phyloP scores from a whole-genome alignment of 306 rosid genomes.

The Quercus wislizeni region DNA sequence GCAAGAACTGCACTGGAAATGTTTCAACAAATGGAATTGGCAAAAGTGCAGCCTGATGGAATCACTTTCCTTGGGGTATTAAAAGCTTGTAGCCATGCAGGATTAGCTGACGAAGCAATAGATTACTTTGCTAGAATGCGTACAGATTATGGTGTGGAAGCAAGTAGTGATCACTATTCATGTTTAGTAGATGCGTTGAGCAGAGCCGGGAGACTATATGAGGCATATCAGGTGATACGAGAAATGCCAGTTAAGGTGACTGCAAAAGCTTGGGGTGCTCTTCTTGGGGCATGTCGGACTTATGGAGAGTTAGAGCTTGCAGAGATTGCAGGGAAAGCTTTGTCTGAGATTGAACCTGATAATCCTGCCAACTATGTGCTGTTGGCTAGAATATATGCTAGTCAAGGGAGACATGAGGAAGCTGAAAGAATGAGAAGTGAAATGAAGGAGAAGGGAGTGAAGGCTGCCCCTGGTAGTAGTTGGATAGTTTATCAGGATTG shows the following conservation, averaged over 20 bases:
- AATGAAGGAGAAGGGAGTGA: constrained; percentile 59
- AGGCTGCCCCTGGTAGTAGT: constrained; percentile 58
- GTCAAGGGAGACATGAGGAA: constrained; percentile 68
- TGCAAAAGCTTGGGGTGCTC: constrained; percentile 78
- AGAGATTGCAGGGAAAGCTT: constrained; percentile 65
- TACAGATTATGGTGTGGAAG: constrained; percentile 43
- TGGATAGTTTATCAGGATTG: constrained; percentile 66
- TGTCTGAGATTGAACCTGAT: constrained; percentile 67
- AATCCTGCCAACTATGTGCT: constrained; percentile 76
- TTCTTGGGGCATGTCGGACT: constrained; percentile 74
- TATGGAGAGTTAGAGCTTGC: constrained; percentile 62
- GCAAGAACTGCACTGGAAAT: constrained; percentile 54
- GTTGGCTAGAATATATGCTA: constrained; percentile 56
- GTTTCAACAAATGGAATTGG: constrained; percentile 54
- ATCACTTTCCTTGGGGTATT: constrained; percentile 63
- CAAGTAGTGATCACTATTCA: constrained; percentile 73
- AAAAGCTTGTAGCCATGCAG: constrained; percentile 79
- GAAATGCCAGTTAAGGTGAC: constrained; percentile 77
- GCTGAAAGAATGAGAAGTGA: constrained; percentile 50
- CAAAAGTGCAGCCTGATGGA: constrained; percentile 56
- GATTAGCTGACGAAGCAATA: constrained; percentile 69
- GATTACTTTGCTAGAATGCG: constrained; percentile 49
- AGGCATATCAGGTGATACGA: constrained; percentile 58
- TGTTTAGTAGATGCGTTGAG: constrained; percentile 77
- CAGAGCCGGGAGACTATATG: constrained; percentile 69